Evolutionary conservation across 2,329 filamentous ascomycete species (phyloP).

Genomic region (Trematosphaeria pertusa): DNA sequence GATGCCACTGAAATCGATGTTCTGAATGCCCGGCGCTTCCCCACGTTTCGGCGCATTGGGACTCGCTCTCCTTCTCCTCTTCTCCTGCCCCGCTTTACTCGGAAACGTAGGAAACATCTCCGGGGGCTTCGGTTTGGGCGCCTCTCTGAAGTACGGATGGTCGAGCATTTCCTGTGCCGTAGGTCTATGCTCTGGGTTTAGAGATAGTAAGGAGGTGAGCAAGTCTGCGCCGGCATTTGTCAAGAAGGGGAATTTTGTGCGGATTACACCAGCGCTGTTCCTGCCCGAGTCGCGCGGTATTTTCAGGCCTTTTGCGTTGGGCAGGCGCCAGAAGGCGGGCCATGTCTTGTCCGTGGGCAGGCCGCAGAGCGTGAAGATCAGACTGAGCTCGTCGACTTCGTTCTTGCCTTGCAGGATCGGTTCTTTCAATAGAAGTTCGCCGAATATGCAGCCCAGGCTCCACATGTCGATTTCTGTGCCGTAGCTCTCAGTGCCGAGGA

Average conservation of each 20-base stretch:
- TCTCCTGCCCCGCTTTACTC: conserved; percentile 91
- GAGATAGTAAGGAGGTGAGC: conserved; percentile 71
- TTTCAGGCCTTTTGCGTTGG: conserved; percentile 81
- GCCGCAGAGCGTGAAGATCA: conserved; percentile 88
- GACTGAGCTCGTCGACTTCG: conserved; percentile 83
- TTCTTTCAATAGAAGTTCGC: conserved; percentile 82
- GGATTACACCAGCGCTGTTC: conserved; percentile 62
- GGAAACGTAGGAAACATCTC: conserved; percentile 97
- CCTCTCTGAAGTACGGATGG: conserved; percentile 86
- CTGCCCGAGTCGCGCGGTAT: conserved; percentile 56
- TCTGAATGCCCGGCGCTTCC: conserved; percentile 62
- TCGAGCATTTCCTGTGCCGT: conserved; percentile 75
- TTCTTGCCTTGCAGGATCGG: conserved; percentile 87
- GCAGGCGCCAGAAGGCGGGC: conserved; percentile 85
- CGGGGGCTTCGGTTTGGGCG: conserved; percentile 87
- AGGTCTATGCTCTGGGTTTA: conserved; percentile 77
- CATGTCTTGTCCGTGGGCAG: conserved; percentile 82
- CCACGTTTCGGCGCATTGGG: conserved; percentile 86
- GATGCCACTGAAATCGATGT: conserved; percentile 57
- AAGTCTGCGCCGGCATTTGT: conserved; percentile 76
- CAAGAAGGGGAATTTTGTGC: conserved; percentile 80
- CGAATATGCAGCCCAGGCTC: conserved; percentile 96
- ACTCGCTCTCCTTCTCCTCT: conserved; percentile 72
- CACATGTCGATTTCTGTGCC: conserved; percentile 85
- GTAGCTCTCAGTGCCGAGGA: conserved; percentile 82